Percentiles rank a stretch among this genome's conserved stretches.
phyloP scores from a whole-genome alignment of 768 basidiomycete genomes.

The Leccinum longicurvipes region DNA sequence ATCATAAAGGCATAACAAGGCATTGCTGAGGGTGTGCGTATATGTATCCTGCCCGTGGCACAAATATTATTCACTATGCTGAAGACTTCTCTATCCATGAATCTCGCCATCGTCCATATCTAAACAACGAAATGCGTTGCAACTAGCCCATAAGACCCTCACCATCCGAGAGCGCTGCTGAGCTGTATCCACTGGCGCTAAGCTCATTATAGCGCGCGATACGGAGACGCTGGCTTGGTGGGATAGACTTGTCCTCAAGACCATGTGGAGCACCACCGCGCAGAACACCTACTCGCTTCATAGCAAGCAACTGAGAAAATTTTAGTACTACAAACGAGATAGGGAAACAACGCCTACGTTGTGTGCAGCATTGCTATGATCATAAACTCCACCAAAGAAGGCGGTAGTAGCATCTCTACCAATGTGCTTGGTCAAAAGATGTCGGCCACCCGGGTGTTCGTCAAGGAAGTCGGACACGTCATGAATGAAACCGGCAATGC shows the following conservation, averaged over 20 bases:
- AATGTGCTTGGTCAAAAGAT: constrained; percentile 78
- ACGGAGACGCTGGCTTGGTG: constrained; percentile 69
- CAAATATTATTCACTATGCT: constrained; percentile 3
- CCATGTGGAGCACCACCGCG: constrained; percentile 53
- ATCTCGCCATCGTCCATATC: neutral
- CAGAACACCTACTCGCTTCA: constrained; percentile 57
- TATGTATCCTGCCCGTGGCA: constrained; percentile 4
- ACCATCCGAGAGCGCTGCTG: constrained; percentile 55
- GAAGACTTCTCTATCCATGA: constrained; percentile 8
- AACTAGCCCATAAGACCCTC: constrained; percentile 46
- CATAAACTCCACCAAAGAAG: constrained; percentile 91
- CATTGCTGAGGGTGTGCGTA: constrained; percentile 10
- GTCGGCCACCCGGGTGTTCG: constrained; percentile 89
- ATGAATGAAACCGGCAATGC: constrained; percentile 91
- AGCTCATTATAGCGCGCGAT: constrained; percentile 66
- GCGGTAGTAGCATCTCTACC: constrained; percentile 91
- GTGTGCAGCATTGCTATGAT: constrained; percentile 86
- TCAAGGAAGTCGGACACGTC: constrained; percentile 82
- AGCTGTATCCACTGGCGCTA: constrained; percentile 45
- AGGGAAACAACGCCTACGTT: constrained; percentile 47
- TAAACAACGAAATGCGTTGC: neutral
- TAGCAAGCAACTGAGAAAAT: constrained; percentile 28
- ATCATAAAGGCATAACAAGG: constrained; percentile 7
- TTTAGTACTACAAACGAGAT: constrained; percentile 1
- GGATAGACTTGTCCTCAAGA: constrained; percentile 59